Evolutionary conservation across 2,329 filamentous ascomycete genomes (phyloP).

Genomic region (Alternaria consortialis): DNA sequence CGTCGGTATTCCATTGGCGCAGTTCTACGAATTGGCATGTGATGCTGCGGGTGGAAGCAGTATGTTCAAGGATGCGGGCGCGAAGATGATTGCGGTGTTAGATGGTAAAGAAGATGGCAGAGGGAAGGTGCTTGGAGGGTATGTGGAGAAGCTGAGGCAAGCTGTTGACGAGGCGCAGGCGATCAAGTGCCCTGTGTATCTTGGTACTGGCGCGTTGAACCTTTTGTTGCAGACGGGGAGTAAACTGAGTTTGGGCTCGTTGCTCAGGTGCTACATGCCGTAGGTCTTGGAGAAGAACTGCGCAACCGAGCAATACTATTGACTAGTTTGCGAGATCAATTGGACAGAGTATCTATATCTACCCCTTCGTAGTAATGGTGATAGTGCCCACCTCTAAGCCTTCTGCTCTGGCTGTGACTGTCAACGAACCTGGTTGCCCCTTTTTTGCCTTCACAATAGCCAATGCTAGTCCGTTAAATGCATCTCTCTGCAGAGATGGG

Average conservation of each 20-base stretch:
- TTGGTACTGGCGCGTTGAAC: constrained; percentile 46
- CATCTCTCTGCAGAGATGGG: constrained; percentile 30
- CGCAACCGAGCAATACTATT: background rate
- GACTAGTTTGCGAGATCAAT: background rate
- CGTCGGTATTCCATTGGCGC: constrained; percentile 47
- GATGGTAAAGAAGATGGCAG: constrained; percentile 37
- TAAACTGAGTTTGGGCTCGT: constrained; percentile 26
- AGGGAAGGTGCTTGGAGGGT: constrained; percentile 28
- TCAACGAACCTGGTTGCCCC: background rate
- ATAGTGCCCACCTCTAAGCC: background rate
- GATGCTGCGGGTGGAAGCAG: constrained; percentile 51
- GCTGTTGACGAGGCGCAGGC: constrained; percentile 46
- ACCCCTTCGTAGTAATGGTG: background rate
- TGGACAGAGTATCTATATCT: background rate
- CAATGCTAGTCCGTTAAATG: constrained; percentile 23
- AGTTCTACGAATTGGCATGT: constrained; percentile 48
- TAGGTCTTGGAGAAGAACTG: background rate
- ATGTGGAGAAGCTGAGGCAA: constrained; percentile 36
- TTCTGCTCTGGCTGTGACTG: background rate
- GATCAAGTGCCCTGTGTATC: constrained; percentile 46
- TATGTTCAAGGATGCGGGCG: constrained; percentile 45
- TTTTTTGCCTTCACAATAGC: background rate
- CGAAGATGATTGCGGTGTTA: constrained; percentile 44
- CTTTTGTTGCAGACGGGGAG: constrained; percentile 41
- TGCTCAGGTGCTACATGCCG: constrained; percentile 36